These are phyloP conservation scores for Pseudogymnoascus sp. DNA, from an alignment of 2,329 filamentous ascomycete species.

Conservation along the genomic window DNA sequence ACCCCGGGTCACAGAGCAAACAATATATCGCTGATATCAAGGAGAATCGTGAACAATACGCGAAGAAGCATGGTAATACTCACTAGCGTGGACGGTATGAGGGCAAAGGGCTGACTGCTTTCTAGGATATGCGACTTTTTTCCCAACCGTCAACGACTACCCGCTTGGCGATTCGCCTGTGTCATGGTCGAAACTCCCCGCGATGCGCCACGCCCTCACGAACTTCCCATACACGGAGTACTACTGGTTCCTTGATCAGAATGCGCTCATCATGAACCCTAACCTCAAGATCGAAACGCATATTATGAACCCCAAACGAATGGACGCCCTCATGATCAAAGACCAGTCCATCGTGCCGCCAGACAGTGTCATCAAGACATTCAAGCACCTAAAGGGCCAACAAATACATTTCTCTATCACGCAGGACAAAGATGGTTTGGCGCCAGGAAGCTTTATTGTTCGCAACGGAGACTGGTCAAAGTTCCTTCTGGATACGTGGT, in stretches of 20 bases:
- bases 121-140: conserved; percentile 78
- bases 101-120: conserved; percentile 15
- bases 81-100: conserved; percentile 7
- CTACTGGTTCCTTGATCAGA: conserved; percentile 81
- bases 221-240: conserved; percentile 68
- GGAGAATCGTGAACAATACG: conserved; percentile 79
- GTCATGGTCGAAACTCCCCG: conserved; percentile 74
- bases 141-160: conserved; percentile 72
- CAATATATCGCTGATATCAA: conserved; percentile 67
- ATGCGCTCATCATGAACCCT: conserved; percentile 85
- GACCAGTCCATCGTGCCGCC: conserved; percentile 85
- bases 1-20: conserved; percentile 53
- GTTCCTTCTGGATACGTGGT: conserved; percentile 93
- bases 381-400: conserved; percentile 67
- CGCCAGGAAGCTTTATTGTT: conserved; percentile 70
- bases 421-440: conserved; percentile 76
- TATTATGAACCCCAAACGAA: conserved; percentile 56
- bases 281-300: conserved; percentile 60
- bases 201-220: conserved; percentile 81
- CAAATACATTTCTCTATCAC: conserved; percentile 76
- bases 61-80: conserved; percentile 69
- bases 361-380: conserved; percentile 95
- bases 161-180: conserved; percentile 51
- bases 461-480: conserved; percentile 82
- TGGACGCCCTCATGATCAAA: conserved; percentile 76